Conservation (phyloP, 2,329 filamentous ascomycete genomes). For the Fusarium sp. region DNA sequence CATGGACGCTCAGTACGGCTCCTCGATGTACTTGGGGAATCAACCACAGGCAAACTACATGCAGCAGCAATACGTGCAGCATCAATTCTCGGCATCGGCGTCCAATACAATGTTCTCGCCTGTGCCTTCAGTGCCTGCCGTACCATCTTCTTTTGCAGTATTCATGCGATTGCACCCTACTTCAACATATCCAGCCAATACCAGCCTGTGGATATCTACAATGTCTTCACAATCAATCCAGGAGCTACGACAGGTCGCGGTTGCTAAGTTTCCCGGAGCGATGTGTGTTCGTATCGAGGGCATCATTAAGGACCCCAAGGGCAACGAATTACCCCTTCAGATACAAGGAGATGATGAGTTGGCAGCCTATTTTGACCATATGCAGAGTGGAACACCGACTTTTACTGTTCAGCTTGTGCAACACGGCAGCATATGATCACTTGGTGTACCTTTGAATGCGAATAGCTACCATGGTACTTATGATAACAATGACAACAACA, state of each 20-base stretch:
- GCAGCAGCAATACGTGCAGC: slow-evolving; percentile 47
- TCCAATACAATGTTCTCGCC: slow-evolving; percentile 41
- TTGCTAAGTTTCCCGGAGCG: slow-evolving; percentile 68
- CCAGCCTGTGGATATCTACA: slow-evolving; percentile 73
- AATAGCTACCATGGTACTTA: not conserved
- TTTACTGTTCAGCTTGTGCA: slow-evolving; percentile 56
- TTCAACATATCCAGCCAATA: slow-evolving; percentile 64
- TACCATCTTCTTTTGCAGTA: slow-evolving; percentile 59
- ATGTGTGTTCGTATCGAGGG: slow-evolving; percentile 72
- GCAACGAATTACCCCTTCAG: slow-evolving; percentile 69
- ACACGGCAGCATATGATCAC: slow-evolving; percentile 27
- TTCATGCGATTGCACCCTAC: slow-evolving; percentile 76
- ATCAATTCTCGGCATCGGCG: slow-evolving; percentile 42
- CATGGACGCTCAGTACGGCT: slow-evolving; percentile 51
- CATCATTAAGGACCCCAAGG: slow-evolving; percentile 68
- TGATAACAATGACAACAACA: not conserved
- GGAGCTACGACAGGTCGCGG: slow-evolving; percentile 71
- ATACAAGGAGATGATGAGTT: slow-evolving; percentile 79
- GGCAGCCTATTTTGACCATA: slow-evolving; percentile 75
- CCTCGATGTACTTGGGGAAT: slow-evolving; percentile 53
- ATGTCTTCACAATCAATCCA: slow-evolving; percentile 66
- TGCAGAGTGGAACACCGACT: slow-evolving; percentile 58
- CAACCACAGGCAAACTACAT: slow-evolving; percentile 52
- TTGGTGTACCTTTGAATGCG: not conserved
- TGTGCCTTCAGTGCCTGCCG: slow-evolving; percentile 30